These are phyloP conservation scores for Euphorbia tirucalli DNA, from an alignment of 345 rosid genomes.

Conservation along the genomic window DNA sequence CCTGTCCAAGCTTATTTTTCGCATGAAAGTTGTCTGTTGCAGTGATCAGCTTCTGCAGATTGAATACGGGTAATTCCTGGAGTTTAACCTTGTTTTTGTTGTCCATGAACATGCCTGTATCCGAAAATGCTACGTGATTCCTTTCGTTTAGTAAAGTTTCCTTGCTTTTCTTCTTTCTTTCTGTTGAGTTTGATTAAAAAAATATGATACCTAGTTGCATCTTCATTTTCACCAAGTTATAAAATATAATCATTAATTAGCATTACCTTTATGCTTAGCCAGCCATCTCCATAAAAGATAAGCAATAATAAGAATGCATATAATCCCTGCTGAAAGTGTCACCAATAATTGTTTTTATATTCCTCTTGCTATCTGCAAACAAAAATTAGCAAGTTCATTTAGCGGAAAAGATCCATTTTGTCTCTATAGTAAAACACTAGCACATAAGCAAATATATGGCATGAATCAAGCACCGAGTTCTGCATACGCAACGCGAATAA, in stretches of 20 bases:
- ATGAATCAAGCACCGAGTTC: slow-evolving; percentile 36
- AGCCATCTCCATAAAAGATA: slow-evolving; percentile 11
- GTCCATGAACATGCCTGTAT: too few species aligned
- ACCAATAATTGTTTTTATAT: neutral
- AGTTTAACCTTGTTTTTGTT: slow-evolving; percentile 8
- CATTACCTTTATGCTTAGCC: slow-evolving; percentile 23
- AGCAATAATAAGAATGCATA: slow-evolving; percentile 3
- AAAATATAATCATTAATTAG: too few species aligned
- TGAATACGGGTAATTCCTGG: slow-evolving; percentile 27
- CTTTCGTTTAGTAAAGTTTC: neutral
- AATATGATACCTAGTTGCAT: neutral
- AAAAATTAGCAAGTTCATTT: neutral
- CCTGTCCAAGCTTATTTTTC: slow-evolving; percentile 35
- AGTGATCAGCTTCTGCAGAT: slow-evolving; percentile 19
- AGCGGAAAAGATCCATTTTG: neutral
- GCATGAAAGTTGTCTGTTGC: slow-evolving; percentile 32
- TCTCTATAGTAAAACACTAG: neutral
- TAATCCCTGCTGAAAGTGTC: slow-evolving; percentile 2
- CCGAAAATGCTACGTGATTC: neutral
- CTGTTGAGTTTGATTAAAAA: neutral
- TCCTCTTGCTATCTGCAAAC: slow-evolving; percentile 15
- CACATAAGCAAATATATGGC: neutral
- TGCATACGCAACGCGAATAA: slow-evolving; percentile 39
- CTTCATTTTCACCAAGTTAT: neutral
- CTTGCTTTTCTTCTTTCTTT: neutral